Percentiles rank a stretch among this genome's conserved stretches.
phyloP scores from a whole-genome alignment of 192 early-diverging fungal species.

The Tieghemiomyces parasiticus region DNA sequence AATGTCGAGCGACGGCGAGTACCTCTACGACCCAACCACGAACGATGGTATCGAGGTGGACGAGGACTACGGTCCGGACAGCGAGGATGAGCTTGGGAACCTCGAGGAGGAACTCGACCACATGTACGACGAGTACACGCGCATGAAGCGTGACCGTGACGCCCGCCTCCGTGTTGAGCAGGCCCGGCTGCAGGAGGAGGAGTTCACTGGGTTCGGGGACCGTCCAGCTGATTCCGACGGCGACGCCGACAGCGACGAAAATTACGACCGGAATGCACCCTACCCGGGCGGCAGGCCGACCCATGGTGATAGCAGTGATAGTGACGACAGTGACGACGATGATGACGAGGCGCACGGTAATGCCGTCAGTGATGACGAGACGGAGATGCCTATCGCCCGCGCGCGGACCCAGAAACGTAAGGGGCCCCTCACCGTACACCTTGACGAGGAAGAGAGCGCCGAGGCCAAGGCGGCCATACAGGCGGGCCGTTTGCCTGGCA shows the following conservation, averaged over 20 bases:
- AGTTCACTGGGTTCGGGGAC: slow-evolving; percentile 5
- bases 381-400: slow-evolving; percentile 16
- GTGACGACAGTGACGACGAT: slow-evolving; percentile 9
- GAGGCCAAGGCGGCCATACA: slow-evolving; percentile 12
- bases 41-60: slow-evolving; percentile 33
- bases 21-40: slow-evolving; percentile 26
- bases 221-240: neutral
- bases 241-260: neutral
- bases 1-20: slow-evolving; percentile 22
- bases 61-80: slow-evolving; percentile 22
- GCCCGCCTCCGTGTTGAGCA: slow-evolving; percentile 58
- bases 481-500: slow-evolving; percentile 44
- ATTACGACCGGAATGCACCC: neutral
- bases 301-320: slow-evolving; percentile 18
- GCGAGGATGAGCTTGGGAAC: slow-evolving; percentile 33
- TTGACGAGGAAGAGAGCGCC: slow-evolving; percentile 34
- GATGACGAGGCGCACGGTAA: slow-evolving; percentile 18
- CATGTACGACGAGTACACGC: slow-evolving; percentile 56
- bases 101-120: slow-evolving; percentile 42
- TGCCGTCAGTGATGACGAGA: slow-evolving; percentile 16
- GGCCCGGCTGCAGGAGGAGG: slow-evolving; percentile 33
- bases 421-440: slow-evolving; percentile 32
- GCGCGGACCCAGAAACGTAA: slow-evolving; percentile 17
- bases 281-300: neutral
- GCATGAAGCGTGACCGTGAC: slow-evolving; percentile 58